phyloP scores from a whole-genome alignment of 2,329 filamentous ascomycete genomes.

The Cladophialophora psammophila region DNA sequence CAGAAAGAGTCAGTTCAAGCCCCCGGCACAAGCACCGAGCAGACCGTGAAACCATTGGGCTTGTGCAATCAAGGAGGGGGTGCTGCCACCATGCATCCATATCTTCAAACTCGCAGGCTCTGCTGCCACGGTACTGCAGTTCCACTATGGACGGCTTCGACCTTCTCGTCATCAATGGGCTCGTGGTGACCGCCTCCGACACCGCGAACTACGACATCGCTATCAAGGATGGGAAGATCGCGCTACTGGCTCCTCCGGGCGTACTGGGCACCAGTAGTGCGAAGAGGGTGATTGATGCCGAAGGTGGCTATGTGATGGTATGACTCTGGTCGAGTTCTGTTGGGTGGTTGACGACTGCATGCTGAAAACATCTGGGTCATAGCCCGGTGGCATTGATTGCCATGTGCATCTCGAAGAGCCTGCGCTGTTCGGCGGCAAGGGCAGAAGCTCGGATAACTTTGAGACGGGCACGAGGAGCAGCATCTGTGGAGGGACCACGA shows the following conservation, averaged over 20 bases:
- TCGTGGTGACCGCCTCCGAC: slow-evolving; percentile 55
- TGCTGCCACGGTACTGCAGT: neutral
- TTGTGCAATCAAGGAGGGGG: neutral
- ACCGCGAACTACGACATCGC: slow-evolving; percentile 53
- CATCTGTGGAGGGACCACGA: slow-evolving; percentile 59
- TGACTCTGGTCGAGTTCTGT: neutral
- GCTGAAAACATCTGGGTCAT: neutral
- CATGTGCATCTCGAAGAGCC: slow-evolving; percentile 58
- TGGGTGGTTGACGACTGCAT: neutral
- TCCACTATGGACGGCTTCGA: slow-evolving; percentile 45
- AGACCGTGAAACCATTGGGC: neutral
- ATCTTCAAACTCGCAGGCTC: slow-evolving; percentile 12
- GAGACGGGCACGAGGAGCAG: slow-evolving; percentile 55
- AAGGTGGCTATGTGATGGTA: slow-evolving; percentile 54
- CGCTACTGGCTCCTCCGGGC: slow-evolving; percentile 50
- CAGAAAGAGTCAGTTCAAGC: neutral
- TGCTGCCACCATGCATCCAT: slow-evolving; percentile 16
- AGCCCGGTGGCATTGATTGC: slow-evolving; percentile 57
- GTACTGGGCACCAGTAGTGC: slow-evolving; percentile 44
- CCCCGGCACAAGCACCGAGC: neutral
- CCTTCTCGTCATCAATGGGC: slow-evolving; percentile 54
- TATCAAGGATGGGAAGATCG: slow-evolving; percentile 55
- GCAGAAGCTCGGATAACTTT: slow-evolving; percentile 54
- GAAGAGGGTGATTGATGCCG: slow-evolving; percentile 50
- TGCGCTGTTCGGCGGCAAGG: slow-evolving; percentile 54